Base-by-base conservation (phyloP, 1,139 yeast genomes). In the Yamadazyma atmosphaerica region DNA sequence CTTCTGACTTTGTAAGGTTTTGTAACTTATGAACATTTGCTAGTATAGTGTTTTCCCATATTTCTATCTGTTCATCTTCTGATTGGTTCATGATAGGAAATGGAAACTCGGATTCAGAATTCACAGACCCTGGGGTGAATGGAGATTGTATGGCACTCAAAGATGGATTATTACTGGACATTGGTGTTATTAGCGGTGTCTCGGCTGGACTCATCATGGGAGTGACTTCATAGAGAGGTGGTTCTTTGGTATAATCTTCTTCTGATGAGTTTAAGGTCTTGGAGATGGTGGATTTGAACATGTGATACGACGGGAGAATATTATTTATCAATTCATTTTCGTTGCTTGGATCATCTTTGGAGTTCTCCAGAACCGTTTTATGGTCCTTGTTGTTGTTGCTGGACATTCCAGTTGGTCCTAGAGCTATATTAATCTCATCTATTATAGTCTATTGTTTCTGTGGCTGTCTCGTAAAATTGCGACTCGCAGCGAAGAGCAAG, bases 291-390 rank as follows among this genome's bases (percentile, higher is more conserved):
- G 71, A 56, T 48, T 68, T 71, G 52, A 63, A 70, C 76, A 72
- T 71, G 34, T 70, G 71, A 47, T 72, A 72, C 11, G 74, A 68
- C 1, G 77, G 77, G 10, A 72, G 58, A 27, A 72, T 72, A 41
- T 68, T 68, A 44, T 61, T 68, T 33, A 72, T 45, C 28, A 67
- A 56, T 27, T 61, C 63, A 38, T 63, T 68, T 14, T 56, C 68
- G 21, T 22, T n/a, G 11, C 16, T 26, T 24, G 5, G 8, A 16
- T n/a, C 4, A 6, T 7, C 7, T 26, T 26, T 10, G 14, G 8
- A 6, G 22, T 19, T 19, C 9, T 9, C 22, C 6, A 6, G 22
- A 6, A 6, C 22, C 22, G 9, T 19, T 6, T 19, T 19, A 6
- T 9, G 22, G 9, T 6, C 8, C 6, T 19, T 19, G 9, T 19